phyloP scores from a whole-genome alignment of 768 basidiomycete species.

The Suillus alpinus region DNA sequence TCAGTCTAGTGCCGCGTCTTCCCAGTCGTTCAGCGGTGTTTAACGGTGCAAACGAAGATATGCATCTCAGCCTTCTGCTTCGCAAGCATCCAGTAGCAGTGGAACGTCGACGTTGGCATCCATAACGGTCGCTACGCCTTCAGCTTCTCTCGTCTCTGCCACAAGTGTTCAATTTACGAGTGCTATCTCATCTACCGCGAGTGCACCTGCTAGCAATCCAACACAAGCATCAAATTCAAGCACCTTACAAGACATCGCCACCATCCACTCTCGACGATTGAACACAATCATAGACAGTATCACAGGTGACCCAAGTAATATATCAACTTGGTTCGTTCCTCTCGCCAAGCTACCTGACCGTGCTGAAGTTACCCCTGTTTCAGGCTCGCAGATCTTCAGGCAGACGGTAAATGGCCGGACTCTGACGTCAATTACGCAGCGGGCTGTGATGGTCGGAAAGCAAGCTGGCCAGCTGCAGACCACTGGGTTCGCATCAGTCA shows the following conservation, averaged over 20 bases:
- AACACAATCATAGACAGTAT: conserved; percentile 40
- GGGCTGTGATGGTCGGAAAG: conserved; percentile 59
- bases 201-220: not conserved
- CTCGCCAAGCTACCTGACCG: not conserved
- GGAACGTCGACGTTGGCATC: not conserved
- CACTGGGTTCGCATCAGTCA: conserved; percentile 57
- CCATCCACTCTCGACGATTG: conserved; percentile 37
- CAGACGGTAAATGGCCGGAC: conserved; percentile 55
- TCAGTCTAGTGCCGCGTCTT: not conserved
- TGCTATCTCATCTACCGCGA: not conserved
- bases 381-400: conserved; percentile 49
- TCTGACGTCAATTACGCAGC: conserved; percentile 56
- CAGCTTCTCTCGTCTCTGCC: not conserved
- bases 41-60: not conserved
- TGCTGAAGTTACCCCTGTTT: not conserved
- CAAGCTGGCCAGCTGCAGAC: conserved; percentile 66
- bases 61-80: not conserved
- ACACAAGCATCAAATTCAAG: conserved; percentile 13
- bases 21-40: not conserved
- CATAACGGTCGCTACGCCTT: not conserved
- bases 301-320: conserved; percentile 27
- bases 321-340: conserved; percentile 17
- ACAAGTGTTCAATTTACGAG: not conserved
- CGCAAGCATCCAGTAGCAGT: not conserved
- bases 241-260: conserved; percentile 31